Evolutionary conservation across 805 yeast genomes (phyloP), one percentile per base, ranked within the genome.

Genomic region (Nakazawaea wickerhamii): DNA sequence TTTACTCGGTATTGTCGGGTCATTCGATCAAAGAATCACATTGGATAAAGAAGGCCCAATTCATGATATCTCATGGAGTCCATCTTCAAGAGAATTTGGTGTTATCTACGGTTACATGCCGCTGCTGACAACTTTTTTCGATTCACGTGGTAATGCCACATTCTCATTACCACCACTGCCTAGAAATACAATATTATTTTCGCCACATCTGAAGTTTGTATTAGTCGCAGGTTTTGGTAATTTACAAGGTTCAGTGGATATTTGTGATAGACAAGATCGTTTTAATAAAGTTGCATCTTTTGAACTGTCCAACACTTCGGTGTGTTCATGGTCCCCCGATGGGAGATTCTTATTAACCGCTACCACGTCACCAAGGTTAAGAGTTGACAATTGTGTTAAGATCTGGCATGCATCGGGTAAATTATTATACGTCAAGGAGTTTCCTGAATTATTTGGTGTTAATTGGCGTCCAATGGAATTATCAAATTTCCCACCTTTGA

Each of bases 61-160:
- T 53, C 97, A 93, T 66, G 99, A 93, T 63, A 86, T 91, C 48
- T 81, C 93, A 18, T 93, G 99, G 99, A 84, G 95, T 20, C 96
- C 98, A 46, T 79, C 89, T 40, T 87, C 96, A 15, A 77, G 96
- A 53, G 98, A 93, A 67, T 95, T 93, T 69, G 98, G 96, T 47
- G 99, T 93, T 34, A 88, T 86, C 43, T 90, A 90, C 59, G 99
- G 99, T 25, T 90, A 78, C 67, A 93, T 93, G 98, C 99, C 99
- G 2, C 87, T 96, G 22, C 83, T 84, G 55, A 90, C 97, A 20
- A 80, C 96, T 9, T 88, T 93, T 55, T 93, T 91, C 57, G 98
- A 93, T 65, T 79, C 95, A 21, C 79, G 97, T 55, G 99, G 98
- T 50, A 87, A 89, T 60, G 72, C 80, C 18, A 80, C 89, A 50